Evolutionary conservation across 2,329 filamentous ascomycete genomes (phyloP).

Genomic region (Neofusicoccum parvum): DNA sequence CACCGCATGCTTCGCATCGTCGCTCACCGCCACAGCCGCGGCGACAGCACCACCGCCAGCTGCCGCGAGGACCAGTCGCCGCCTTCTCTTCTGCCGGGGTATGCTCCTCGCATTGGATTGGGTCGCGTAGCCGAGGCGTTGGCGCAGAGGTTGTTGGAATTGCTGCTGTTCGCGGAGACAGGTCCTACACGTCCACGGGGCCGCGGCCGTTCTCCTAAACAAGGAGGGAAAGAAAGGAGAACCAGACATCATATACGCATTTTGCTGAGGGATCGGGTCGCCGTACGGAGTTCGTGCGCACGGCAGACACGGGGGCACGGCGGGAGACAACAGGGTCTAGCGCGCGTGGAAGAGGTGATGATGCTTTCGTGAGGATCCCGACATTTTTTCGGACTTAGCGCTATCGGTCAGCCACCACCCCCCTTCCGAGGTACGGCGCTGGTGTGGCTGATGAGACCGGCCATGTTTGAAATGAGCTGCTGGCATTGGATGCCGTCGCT

Average conservation of each 20-base stretch:
- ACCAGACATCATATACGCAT: constrained; percentile 37
- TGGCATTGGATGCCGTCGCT: neutral
- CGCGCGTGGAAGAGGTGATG: constrained; percentile 12
- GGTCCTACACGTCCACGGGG: constrained; percentile 40
- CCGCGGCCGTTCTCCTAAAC: constrained; percentile 29
- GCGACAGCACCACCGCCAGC: constrained; percentile 40
- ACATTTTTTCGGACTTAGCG: constrained; percentile 21
- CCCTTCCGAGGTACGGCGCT: constrained; percentile 12
- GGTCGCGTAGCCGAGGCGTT: constrained; percentile 28
- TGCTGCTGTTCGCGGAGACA: constrained; percentile 33
- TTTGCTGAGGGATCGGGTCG: neutral
- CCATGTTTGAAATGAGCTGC: neutral
- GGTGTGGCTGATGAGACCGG: constrained; percentile 10
- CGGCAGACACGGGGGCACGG: neutral
- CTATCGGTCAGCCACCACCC: constrained; percentile 4
- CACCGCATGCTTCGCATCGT: constrained; percentile 75
- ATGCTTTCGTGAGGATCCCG: constrained; percentile 19
- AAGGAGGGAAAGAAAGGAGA: constrained; percentile 31
- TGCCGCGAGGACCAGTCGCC: constrained; percentile 32
- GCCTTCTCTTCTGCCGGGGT: constrained; percentile 31
- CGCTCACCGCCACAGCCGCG: constrained; percentile 54
- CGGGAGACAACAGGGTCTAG: constrained; percentile 11
- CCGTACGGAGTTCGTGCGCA: neutral
- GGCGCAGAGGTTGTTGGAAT: constrained; percentile 24
- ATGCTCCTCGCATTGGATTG: constrained; percentile 23